Evolutionary conservation across 208 protist genomes (phyloP).

Genomic region (Strigomonas galati): DNA sequence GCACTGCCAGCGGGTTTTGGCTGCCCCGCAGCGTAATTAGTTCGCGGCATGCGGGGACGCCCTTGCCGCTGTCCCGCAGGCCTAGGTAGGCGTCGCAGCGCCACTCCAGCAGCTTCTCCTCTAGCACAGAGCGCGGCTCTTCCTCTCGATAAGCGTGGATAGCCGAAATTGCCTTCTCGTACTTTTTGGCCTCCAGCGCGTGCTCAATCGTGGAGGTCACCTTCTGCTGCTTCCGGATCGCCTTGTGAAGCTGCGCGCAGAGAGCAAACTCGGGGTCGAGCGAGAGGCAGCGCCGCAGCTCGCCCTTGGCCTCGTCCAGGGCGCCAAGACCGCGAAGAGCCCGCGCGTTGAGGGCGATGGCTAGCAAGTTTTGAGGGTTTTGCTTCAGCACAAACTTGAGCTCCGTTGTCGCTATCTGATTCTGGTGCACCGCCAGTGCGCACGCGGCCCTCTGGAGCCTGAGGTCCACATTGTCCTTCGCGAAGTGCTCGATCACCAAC

Average conservation of each 20-base stretch:
- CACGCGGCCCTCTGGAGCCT: slow-evolving; percentile 79
- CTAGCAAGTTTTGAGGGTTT: slow-evolving; percentile 66
- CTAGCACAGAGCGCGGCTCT: slow-evolving; percentile 53
- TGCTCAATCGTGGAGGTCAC: slow-evolving; percentile 29
- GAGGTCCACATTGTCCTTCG: slow-evolving; percentile 67
- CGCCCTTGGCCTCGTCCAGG: slow-evolving; percentile 55
- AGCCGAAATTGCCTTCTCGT: slow-evolving; percentile 30
- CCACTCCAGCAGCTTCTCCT: slow-evolving; percentile 71
- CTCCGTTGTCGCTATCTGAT: slow-evolving; percentile 55
- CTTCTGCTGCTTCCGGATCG: slow-evolving; percentile 66
- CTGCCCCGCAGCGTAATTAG: slow-evolving; percentile 35
- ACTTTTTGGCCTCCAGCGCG: slow-evolving; percentile 42
- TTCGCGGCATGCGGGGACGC: slow-evolving; percentile 44
- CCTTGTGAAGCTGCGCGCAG: slow-evolving; percentile 64
- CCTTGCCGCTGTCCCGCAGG: slow-evolving; percentile 48
- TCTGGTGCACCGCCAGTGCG: slow-evolving; percentile 58
- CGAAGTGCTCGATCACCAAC: slow-evolving; percentile 61
- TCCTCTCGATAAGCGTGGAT: slow-evolving; percentile 42
- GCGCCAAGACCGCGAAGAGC: slow-evolving; percentile 71
- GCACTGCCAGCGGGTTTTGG: slow-evolving; percentile 37
- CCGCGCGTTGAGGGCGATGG: slow-evolving; percentile 65
- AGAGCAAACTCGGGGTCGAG: slow-evolving; percentile 81
- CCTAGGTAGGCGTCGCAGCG: slow-evolving; percentile 72
- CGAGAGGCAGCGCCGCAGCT: slow-evolving; percentile 73
- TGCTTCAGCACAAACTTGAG: slow-evolving; percentile 67